Percentiles rank a stretch among this genome's conserved stretches.
Conservation (phyloP, 129 eudicot species). For the Centaurea solstitialis region DNA sequence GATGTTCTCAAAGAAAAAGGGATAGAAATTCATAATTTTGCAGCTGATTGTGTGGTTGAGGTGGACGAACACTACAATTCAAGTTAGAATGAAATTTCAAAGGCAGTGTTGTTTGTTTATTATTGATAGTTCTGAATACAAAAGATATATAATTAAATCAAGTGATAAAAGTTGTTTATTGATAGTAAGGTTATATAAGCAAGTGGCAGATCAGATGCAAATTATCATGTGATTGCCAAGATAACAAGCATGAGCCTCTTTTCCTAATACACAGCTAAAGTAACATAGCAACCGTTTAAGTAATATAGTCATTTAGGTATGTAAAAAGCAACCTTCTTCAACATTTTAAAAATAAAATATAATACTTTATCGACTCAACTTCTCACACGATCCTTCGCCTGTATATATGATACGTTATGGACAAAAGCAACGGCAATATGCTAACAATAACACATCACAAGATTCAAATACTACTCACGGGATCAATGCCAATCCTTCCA, state of each 20-base stretch:
- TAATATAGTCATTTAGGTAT: not conserved
- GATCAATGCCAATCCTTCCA: constrained; percentile 93
- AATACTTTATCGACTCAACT: too few relatives aligned
- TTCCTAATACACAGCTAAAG: not conserved
- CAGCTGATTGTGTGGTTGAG: not conserved
- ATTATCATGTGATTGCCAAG: not conserved
- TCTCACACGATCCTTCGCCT: too few relatives aligned
- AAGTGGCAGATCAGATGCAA: not conserved
- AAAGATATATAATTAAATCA: too few relatives aligned
- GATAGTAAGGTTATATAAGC: not conserved
- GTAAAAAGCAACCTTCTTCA: not conserved
- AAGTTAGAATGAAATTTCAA: not conserved
- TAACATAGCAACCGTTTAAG: not conserved
- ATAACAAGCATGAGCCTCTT: not conserved
- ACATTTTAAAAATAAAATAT: not conserved
- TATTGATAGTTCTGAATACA: not conserved
- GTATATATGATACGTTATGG: not conserved
- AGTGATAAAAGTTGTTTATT: not conserved
- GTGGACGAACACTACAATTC: not conserved
- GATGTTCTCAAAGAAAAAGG: not conserved
- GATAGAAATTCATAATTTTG: not conserved
- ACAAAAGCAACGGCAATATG: not conserved
- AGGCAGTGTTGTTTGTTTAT: not conserved
- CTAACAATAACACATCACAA: constrained; percentile 12
- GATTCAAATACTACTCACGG: constrained; percentile 62